Percentiles rank a stretch among this genome's conserved stretches.
These are phyloP conservation scores for Pholiota adiposa DNA, from an alignment of 1,284 basidiomycete species.

Conservation along the genomic window DNA sequence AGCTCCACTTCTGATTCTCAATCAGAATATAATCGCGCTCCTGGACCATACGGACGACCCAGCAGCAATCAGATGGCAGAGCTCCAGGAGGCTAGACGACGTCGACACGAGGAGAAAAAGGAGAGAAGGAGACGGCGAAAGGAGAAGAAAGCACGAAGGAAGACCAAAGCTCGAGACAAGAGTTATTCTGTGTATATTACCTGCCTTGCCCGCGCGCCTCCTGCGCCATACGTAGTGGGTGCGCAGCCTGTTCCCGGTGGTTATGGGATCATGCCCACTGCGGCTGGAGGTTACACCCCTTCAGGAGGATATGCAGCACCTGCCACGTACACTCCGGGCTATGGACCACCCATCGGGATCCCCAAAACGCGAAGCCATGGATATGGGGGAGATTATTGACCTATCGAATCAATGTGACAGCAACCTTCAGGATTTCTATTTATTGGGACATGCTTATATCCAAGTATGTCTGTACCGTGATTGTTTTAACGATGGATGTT, in stretches of 20 bases:
- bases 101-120: conserved; percentile 54
- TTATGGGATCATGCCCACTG: neutral
- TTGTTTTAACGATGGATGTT: too few species aligned
- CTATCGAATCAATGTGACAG: too few species aligned
- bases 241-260: neutral
- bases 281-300: neutral
- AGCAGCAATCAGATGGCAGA: conserved; percentile 38
- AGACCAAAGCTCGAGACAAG: conserved; percentile 60
- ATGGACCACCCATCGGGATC: conserved; percentile 6
- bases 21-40: conserved; percentile 36
- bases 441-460: neutral
- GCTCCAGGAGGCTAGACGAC: conserved; percentile 49
- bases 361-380: conserved; percentile 9
- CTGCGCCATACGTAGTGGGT: neutral
- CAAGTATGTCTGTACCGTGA: too few species aligned
- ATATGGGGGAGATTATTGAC: conserved; percentile 9
- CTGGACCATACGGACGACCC: conserved; percentile 40
- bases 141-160: conserved; percentile 64
- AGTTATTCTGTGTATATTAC: conserved; percentile 65
- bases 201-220: conserved; percentile 37
- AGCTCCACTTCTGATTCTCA: conserved; percentile 46
- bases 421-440: neutral
- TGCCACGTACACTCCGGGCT: conserved; percentile 2
- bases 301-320: neutral
- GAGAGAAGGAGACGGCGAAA: conserved; percentile 63